Evolutionary conservation across 73 alveolate genomes (phyloP).

Genomic region (Diophrys appendiculata): DNA sequence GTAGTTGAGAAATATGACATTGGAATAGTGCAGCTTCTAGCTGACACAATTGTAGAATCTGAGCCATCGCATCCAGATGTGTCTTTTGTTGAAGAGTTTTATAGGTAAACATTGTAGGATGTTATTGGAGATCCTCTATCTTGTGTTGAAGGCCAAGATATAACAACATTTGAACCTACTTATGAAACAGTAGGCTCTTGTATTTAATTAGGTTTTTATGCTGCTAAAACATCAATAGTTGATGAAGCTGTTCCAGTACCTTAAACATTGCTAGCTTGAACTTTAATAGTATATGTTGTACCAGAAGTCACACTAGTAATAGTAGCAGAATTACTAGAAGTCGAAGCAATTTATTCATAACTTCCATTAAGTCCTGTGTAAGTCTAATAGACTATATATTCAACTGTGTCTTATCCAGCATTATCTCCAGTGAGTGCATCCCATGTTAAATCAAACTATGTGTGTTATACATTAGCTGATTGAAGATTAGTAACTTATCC

Average conservation of each 20-base stretch:
- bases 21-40: constrained; percentile 19
- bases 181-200: constrained; percentile 15
- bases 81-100: too few species aligned
- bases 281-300: constrained; percentile 16
- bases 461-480: constrained; percentile 18
- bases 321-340: neutral
- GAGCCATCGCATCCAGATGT: constrained; percentile 61
- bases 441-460: too few species aligned
- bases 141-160: constrained; percentile 49
- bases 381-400: neutral
- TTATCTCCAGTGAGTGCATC: constrained; percentile 35
- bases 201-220: constrained; percentile 34
- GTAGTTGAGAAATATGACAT: neutral
- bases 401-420: neutral
- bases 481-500: neutral
- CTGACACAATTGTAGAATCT: constrained; percentile 25
- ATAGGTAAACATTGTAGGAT: constrained; percentile 16
- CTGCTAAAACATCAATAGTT: constrained; percentile 18
- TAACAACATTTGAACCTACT: constrained; percentile 25
- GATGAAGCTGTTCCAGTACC: constrained; percentile 21
- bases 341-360: too few species aligned
- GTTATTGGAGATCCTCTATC: constrained; percentile 30
- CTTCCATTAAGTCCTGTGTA: neutral
- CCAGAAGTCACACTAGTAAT: constrained; percentile 31
- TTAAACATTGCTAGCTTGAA: constrained; percentile 21